Evolutionary conservation across 1,139 yeast genomes (phyloP).

Genomic region (Kodamaea ohmeri): DNA sequence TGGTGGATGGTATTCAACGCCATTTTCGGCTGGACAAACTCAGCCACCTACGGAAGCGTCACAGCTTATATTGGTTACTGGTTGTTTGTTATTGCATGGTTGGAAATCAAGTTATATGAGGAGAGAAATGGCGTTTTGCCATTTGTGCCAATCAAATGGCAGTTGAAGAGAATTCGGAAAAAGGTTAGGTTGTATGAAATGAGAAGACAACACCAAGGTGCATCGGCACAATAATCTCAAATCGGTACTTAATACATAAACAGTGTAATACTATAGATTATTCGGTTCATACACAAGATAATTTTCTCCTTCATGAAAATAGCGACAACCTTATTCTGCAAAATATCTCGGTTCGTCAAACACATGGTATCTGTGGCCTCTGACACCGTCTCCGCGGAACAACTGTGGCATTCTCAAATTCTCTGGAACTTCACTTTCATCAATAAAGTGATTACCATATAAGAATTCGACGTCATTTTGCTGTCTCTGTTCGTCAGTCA

Average conservation of each 20-base stretch:
- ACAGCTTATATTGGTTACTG: conserved; percentile 38
- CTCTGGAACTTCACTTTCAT: conserved; percentile 56
- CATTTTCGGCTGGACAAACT: conserved; percentile 48
- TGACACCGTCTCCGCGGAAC: conserved; percentile 89
- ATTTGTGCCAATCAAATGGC: conserved; percentile 26
- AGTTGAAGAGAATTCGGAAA: conserved; percentile 22
- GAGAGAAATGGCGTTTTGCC: conserved; percentile 35
- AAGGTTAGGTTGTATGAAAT: conserved; percentile 18
- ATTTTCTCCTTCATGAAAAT: not conserved
- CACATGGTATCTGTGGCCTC: conserved; percentile 92
- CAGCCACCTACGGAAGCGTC: conserved; percentile 49
- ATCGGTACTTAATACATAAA: not conserved
- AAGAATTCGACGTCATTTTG: conserved; percentile 39
- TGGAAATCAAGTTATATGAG: conserved; percentile 25
- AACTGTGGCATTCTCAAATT: conserved; percentile 75
- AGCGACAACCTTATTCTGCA: conserved; percentile 24
- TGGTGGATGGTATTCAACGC: conserved; percentile 51
- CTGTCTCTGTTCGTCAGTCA: conserved; percentile 41
- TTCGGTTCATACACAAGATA: not conserved
- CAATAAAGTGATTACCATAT: conserved; percentile 55
- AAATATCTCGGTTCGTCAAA: conserved; percentile 88
- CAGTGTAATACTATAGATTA: not conserved
- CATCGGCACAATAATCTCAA: not conserved
- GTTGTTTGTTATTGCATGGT: conserved; percentile 28
- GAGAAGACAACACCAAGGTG: conserved; percentile 10